Conservation (phyloP, 176 grass and related monocot genomes). For the Raddia distichophylla region DNA sequence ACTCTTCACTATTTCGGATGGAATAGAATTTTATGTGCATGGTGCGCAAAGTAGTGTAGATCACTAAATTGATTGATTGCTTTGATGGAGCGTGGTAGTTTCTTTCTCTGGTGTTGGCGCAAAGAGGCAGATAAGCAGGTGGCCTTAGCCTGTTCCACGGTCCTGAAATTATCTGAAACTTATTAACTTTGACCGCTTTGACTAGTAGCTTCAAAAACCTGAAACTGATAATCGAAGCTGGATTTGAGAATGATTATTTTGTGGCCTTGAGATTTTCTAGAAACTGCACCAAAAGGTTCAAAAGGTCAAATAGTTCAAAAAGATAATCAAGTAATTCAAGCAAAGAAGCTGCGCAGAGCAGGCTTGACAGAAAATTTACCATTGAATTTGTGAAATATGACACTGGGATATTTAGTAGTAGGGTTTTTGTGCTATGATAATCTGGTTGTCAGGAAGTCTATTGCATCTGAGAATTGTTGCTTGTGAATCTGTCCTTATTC, state of each 20-base stretch:
- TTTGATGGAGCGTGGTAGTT: not conserved
- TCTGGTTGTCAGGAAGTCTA: not conserved
- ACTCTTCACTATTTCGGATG: not conserved
- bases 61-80: not conserved
- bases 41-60: conserved; percentile 4
- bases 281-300: too few relatives aligned
- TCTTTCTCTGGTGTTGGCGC: not conserved
- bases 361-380: not conserved
- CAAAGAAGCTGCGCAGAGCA: too few relatives aligned
- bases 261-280: too few relatives aligned
- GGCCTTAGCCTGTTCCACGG: too few relatives aligned
- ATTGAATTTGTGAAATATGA: not conserved
- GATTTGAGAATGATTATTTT: too few relatives aligned
- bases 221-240: too few relatives aligned
- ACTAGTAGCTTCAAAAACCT: too few relatives aligned
- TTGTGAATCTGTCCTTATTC: not conserved
- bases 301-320: too few relatives aligned
- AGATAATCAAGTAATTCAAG: too few relatives aligned
- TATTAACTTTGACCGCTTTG: too few relatives aligned
- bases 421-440: not conserved
- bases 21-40: not conserved
- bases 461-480: not conserved
- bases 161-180: too few relatives aligned
- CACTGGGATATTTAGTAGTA: not conserved
- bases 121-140: not conserved